Evolutionary conservation across 495 filamentous ascomycete species (phyloP).

Genomic region (Achaetomiella virescens): DNA sequence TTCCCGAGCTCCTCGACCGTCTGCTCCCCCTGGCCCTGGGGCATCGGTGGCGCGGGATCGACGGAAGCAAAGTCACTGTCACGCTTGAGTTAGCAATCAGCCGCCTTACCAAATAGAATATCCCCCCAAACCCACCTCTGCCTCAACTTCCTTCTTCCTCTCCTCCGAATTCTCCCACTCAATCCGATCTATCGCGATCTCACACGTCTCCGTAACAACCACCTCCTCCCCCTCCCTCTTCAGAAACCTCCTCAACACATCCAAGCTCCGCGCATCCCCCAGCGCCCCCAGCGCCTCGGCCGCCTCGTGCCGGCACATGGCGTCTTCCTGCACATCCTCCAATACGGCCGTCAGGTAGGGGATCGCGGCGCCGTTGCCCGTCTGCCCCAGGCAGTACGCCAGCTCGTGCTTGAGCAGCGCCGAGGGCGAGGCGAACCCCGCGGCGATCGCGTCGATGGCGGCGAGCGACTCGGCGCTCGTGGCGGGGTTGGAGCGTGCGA

Average conservation of each 20-base stretch:
- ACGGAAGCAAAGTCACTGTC: conserved; percentile 87
- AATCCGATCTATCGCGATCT: conserved; percentile 90
- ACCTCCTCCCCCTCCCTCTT: conserved; percentile 65
- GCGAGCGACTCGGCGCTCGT: conserved; percentile 53
- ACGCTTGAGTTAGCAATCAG: neutral
- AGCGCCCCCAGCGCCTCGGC: conserved; percentile 92
- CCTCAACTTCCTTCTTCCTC: conserved; percentile 61
- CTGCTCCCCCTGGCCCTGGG: conserved; percentile 49
- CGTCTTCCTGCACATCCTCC: conserved; percentile 69
- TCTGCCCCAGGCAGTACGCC: conserved; percentile 95
- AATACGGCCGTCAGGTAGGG: conserved; percentile 71
- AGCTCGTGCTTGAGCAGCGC: conserved; percentile 90
- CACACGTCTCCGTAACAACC: conserved; percentile 90
- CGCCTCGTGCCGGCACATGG: conserved; percentile 95
- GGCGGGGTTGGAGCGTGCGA: conserved; percentile 56
- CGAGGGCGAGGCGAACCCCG: conserved; percentile 76
- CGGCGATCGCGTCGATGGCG: conserved; percentile 89
- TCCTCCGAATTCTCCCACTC: conserved; percentile 81
- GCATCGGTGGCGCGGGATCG: conserved; percentile 87
- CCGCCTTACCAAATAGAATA: neutral
- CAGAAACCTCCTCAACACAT: conserved; percentile 61
- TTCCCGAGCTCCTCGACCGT: conserved; percentile 71
- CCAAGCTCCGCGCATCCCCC: conserved; percentile 64
- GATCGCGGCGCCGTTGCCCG: conserved; percentile 65
- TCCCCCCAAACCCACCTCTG: conserved; percentile 53